Percentiles rank a stretch among this genome's conserved stretches.
Evolutionary conservation across 345 rosid species (phyloP).

Genomic region (Acer campestre): DNA sequence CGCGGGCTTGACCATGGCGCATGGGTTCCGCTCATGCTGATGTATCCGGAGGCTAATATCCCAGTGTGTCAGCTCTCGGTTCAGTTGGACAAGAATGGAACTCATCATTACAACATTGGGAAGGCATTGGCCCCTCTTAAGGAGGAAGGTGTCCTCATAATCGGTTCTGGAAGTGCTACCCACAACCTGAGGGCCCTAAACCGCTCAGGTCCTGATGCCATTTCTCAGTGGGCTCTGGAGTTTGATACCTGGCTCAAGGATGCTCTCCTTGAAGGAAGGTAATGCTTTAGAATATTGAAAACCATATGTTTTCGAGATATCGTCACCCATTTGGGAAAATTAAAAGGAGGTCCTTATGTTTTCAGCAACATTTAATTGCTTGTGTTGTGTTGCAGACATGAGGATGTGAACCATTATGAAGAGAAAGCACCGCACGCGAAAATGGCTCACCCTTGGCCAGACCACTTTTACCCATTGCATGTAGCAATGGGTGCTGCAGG

Average conservation of each 20-base stretch:
- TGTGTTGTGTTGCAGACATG: slow-evolving; percentile 41
- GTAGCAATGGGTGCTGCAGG: slow-evolving; percentile 94
- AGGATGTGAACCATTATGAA: slow-evolving; percentile 73
- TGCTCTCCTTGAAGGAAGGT: slow-evolving; percentile 88
- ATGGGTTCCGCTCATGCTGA: slow-evolving; percentile 90
- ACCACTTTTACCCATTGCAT: slow-evolving; percentile 89
- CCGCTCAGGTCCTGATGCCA: slow-evolving; percentile 3
- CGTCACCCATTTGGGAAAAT: too few relatives aligned
- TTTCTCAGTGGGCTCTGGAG: slow-evolving; percentile 69
- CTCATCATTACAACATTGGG: slow-evolving; percentile 82
- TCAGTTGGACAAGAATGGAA: slow-evolving; percentile 55
- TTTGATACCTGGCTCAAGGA: slow-evolving; percentile 89
- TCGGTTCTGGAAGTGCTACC: slow-evolving; percentile 82
- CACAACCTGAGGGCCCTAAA: slow-evolving; percentile 69
- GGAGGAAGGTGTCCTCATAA: slow-evolving; percentile 83
- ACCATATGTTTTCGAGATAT: too few relatives aligned
- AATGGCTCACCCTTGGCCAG: slow-evolving; percentile 83
- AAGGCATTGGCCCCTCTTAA: slow-evolving; percentile 80
- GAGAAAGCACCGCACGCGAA: slow-evolving; percentile 74
- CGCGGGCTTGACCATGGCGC: slow-evolving; percentile 97
- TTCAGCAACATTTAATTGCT: too few relatives aligned
- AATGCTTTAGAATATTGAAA: neutral
- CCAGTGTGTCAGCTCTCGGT: slow-evolving; percentile 90
- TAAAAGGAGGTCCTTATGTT: too few relatives aligned
- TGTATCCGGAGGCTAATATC: slow-evolving; percentile 89